Percentiles rank a stretch among this genome's conserved stretches.
phyloP scores from a whole-genome alignment of 306 rosid species.

The Sophora flavescens region DNA sequence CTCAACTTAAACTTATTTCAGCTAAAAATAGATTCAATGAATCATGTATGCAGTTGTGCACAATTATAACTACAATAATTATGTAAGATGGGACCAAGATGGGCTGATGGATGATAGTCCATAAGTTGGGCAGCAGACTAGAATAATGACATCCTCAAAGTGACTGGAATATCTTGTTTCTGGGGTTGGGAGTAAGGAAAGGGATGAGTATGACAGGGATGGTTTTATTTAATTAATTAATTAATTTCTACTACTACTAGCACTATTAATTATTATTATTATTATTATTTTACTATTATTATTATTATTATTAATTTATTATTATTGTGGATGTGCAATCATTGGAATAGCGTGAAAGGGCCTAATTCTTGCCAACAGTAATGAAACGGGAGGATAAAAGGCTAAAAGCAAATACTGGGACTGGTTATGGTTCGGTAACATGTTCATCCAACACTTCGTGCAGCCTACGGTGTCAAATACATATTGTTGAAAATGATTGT shows the following conservation, averaged over 20 bases:
- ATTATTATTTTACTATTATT: no score
- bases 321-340: no score
- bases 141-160: conserved; percentile 9
- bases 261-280: no score
- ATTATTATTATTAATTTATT: no score
- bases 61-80: conserved; percentile 33
- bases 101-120: conserved; percentile 39
- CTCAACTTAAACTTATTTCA: background rate
- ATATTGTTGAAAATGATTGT: no score
- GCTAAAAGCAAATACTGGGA: background rate
- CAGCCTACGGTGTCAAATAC: no score
- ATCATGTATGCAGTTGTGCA: conserved; percentile 19
- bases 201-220: background rate
- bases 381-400: background rate
- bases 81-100: conserved; percentile 31
- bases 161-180: conserved; percentile 31
- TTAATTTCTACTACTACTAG: no score
- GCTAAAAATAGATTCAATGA: conserved; percentile 9
- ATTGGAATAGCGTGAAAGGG: no score
- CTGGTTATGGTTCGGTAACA: no score
- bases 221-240: background rate
- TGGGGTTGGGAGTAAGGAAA: background rate
- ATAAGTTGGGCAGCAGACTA: conserved; percentile 25
- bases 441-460: no score
- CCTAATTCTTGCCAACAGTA: background rate